Evolutionary conservation across 2,329 filamentous ascomycete genomes (phyloP), one percentile per base, ranked within the genome.

Genomic region (Claviceps pusilla): DNA sequence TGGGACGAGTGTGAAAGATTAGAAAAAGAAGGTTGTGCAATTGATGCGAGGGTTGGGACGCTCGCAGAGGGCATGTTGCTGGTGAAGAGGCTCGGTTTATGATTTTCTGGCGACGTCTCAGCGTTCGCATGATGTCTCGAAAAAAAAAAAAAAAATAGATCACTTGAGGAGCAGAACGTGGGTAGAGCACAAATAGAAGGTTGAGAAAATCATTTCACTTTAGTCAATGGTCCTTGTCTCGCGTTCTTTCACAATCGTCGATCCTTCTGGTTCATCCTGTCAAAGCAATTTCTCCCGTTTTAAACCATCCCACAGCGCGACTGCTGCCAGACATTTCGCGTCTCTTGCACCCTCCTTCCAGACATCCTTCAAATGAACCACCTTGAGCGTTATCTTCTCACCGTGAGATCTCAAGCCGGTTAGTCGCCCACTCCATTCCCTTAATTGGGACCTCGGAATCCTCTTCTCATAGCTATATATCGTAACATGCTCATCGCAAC

Each of bases 21-120:
- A 1, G 86, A 89, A 63, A 70, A 71, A 2, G 73, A 88, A 58
- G 87, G 87, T 0, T 89, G 79, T 66, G 87, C 84, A 1, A 87
- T 93, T 59, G 87, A 93, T 67, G 86, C 86, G 6, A 75, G 87
- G 43, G 83, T 91, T 2, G 87, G 84, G 1, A 87, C 85, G 5
- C 69, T 91, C 48, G 87, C 87, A 0, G 86, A 91, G 66, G 87
- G 87, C 0, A 82, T 91, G 56, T 82, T 90, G 64, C 70, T 88
- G 58, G 84, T 84, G 24, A 85, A 81, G 71, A 68, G 69, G 57
- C 72, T 78, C 55, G 72, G 70, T 59, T 63, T 78, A 29, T 74
- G 57, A 48, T 19, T 24, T 33, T 11, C 14, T 43, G 11, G 12
- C 12, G 49, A 43, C 12, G 37, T 10, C 9, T 28, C 1, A 16